Evolutionary conservation across 2,329 filamentous ascomycete species (phyloP), one percentile per base, ranked within the genome.

Genomic region (Chaetomium sp.): DNA sequence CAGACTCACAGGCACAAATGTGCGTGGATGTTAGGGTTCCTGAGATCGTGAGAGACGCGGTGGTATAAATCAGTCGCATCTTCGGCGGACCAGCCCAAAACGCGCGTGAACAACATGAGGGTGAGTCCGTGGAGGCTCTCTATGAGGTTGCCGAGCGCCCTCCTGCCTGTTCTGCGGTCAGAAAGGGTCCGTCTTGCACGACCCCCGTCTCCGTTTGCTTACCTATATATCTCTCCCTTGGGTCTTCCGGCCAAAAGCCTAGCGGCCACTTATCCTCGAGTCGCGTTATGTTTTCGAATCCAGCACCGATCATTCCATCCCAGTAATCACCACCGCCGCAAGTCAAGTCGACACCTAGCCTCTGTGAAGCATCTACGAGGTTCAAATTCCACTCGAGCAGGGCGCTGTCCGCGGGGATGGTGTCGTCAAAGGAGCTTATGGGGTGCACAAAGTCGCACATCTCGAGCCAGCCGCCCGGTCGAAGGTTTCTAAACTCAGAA

Each of bases 231-330:
- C 84, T 85, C 57, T 81, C 73, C 38, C 78, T 78, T 19, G 74
- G 74, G 33, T 82, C 79, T 57, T 77, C 78, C 0, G 81, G 77
- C 82, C 82, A 85, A 1, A 75, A 72, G 63, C 79, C 81, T 38
- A 78, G 74, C 0, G 82, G 82, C 70, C 82, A 77, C 70, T 78
- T 79, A 71, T 74, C 80, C 23, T 79, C 70, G 8, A 76, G 72
- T 69, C 83, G 78, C 0, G 72, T 70, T 0, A 86, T 78, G 67
- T 85, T 77, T 57, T 76, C 73, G 68, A 86, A 85, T 1, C 84
- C 84, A 0, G 80, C 80, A 16, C 80, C 78, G 27, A 73, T 68
- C 63, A 85, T 74, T 62, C 77, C 76, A 35, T 75, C 72, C 66
- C 77, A 75, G 45, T 79, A 75, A 19, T 76, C 62, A 45, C 53